Base-by-base conservation (phyloP, 108 stramenopile genomes). In the Ochromonas danica region DNA sequence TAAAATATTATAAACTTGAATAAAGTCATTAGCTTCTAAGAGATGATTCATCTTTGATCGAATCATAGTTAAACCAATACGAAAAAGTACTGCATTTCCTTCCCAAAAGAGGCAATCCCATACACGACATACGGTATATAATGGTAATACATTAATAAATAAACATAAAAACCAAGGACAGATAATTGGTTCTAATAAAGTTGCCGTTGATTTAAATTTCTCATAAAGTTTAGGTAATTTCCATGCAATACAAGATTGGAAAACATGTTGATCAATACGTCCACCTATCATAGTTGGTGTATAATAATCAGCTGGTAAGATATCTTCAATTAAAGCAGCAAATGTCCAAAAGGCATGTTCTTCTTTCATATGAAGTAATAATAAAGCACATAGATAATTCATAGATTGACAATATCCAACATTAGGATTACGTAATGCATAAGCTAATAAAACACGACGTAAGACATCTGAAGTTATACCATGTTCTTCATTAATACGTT, bases 41-140 rank as follows among this genome's bases (percentile, higher is more conserved):
- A 57, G 22, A 10, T 57, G 17, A 22, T 57, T 10, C 10, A 22
- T 17, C 22, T 57, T 57, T 17, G 17, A 17, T 62, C 33, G 61
- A 30, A 82, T 61, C 31, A 82, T 62, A 0, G 82, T 62, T 1
- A 82, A 0, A 6, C 43, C 82, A 30, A 39, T 40, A 57, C 67
- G 67, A 70, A 70, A 70, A 10, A 70, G 22, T 17, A 70, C 67
- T 10, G 40, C 22, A 70, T 22, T 70, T 10, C 67, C 67, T 22
- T 70, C 67, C 67, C 67, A 70, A 31, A 70, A 70, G 14, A 70
- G 17, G 67, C 67, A 70, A 70, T 70, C 67, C 67, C 67, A 70
- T 17, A 70, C 33, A 17, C 67, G 67, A 22, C 36, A 40, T 31
- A 70, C 67, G 17, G 39, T 31, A 40, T 70, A 40, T 31, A 70